These are phyloP conservation scores for Colletotrichum abscissum DNA, from an alignment of 2,329 filamentous ascomycete species.

Conservation along the genomic window DNA sequence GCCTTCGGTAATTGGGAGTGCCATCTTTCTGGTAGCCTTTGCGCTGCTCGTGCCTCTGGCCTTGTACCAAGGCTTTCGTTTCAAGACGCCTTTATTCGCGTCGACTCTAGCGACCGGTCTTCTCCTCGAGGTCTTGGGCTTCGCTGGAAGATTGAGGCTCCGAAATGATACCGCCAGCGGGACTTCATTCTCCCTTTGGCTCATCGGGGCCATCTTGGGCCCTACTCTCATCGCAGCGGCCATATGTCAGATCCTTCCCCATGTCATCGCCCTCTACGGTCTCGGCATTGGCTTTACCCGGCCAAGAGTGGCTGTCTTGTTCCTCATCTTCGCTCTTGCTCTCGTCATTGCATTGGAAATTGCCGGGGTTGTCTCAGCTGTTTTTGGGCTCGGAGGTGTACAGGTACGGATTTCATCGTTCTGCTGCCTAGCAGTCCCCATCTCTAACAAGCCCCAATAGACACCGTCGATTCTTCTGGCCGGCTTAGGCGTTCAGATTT, in stretches of 20 bases:
- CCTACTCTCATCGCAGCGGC: slow-evolving; percentile 58
- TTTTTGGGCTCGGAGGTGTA: slow-evolving; percentile 43
- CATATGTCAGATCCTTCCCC: slow-evolving; percentile 57
- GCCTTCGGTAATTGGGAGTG: slow-evolving; percentile 52
- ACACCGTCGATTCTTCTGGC: slow-evolving; percentile 53
- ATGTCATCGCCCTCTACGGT: slow-evolving; percentile 59
- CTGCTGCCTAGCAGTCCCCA: not conserved
- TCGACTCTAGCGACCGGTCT: slow-evolving; percentile 53
- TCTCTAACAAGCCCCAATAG: slow-evolving; percentile 38
- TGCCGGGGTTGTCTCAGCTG: slow-evolving; percentile 46
- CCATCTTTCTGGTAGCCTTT: slow-evolving; percentile 53
- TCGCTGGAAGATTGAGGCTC: slow-evolving; percentile 58
- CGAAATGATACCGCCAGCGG: slow-evolving; percentile 45
- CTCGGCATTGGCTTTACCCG: slow-evolving; percentile 50
- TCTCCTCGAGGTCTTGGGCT: slow-evolving; percentile 57
- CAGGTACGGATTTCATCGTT: slow-evolving; percentile 5
- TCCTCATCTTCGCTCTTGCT: slow-evolving; percentile 47
- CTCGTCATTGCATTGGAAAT: slow-evolving; percentile 46
- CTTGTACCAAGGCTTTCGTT: slow-evolving; percentile 51
- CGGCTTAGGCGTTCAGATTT: slow-evolving; percentile 57
- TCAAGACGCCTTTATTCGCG: slow-evolving; percentile 54
- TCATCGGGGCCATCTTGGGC: slow-evolving; percentile 59
- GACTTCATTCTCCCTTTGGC: slow-evolving; percentile 54
- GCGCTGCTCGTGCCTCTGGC: slow-evolving; percentile 51
- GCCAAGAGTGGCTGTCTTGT: slow-evolving; percentile 47